Evolutionary conservation across 805 yeast genomes (phyloP), one percentile per base, ranked within the genome.

Genomic region (Sugiyamaella marilandica): DNA sequence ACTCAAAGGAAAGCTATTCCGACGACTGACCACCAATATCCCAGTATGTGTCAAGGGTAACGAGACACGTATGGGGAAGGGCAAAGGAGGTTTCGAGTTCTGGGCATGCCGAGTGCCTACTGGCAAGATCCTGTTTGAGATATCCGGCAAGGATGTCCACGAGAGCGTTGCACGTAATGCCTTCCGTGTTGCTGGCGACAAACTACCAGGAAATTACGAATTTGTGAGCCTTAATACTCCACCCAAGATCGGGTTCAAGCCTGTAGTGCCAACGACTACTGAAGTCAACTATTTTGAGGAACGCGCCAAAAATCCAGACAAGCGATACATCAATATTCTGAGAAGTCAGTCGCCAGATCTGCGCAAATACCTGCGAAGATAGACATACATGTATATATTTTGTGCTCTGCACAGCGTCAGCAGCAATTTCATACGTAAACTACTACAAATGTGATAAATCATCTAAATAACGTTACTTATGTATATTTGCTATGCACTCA

Each of bases 51-150:
- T 87, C 56, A 94, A 94, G 74, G 99, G 99, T 74, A 94, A 94
- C 70, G 97, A 94, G 69, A 89, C 97, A 10, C 94, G 99, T 84
- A 94, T 94, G 99, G 99, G 99, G 76, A 94, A 94, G 71, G 99
- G 99, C 75, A 94, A 94, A 72, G 99, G 99, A 72, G 85, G 91
- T 0, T 92, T 94, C 67, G 96, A 89, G 64, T 94, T 89, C 74
- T 94, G 98, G 98, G 95, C 95, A 63, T 87, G 84, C 33, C 82
- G 99, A 64, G 94, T 94, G 11, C 95, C 98, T 39, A 91, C 97
- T 0, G 99, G 99, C 2, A 91, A 90, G 65, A 83, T 94, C 41
- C 74, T 91, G 19, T 89, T 91, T 65, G 99, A 94, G 73, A 82
- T 91, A 65, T 74, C 70, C 32, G 86, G 85, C 57, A 84, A 82